Conservation (phyloP, 495 filamentous ascomycete species). For the Bacidia rubella region DNA sequence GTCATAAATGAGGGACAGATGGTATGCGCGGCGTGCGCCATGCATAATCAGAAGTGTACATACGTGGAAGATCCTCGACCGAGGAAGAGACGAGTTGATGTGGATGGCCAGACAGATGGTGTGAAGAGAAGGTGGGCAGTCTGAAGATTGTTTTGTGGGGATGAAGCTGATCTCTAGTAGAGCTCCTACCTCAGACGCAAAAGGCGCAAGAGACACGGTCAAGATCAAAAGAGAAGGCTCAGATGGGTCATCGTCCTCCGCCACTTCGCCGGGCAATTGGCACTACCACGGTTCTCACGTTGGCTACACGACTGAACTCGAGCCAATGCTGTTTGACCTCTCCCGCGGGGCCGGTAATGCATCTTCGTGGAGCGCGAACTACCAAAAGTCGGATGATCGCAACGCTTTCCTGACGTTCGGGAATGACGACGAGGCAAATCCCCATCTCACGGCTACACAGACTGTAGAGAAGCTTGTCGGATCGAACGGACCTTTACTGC, state of each 20-base stretch:
- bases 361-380: conserved; percentile 24
- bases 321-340: conserved; percentile 36
- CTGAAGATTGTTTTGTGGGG: too few relatives aligned
- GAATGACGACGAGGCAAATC: conserved; percentile 24
- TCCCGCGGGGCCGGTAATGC: conserved; percentile 31
- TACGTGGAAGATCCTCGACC: conserved; percentile 45
- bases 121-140: conserved; percentile 32
- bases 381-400: conserved; percentile 62
- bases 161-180: background rate
- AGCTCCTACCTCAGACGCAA: background rate
- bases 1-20: conserved; percentile 54
- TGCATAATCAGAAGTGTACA: conserved; percentile 42
- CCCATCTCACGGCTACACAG: conserved; percentile 45
- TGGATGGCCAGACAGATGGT: conserved; percentile 22
- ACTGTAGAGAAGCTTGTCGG: conserved; percentile 72
- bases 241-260: conserved; percentile 20
- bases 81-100: conserved; percentile 56
- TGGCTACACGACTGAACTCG: conserved; percentile 40
- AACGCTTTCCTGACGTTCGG: conserved; percentile 69
- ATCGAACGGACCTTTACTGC: conserved; percentile 64
- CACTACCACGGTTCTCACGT: conserved; percentile 37
- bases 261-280: conserved; percentile 28
- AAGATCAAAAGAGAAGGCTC: conserved; percentile 20
- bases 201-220: conserved; percentile 16
- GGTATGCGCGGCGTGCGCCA: conserved; percentile 40